Evolutionary conservation across 306 rosid species (phyloP).

Genomic region (Corylus avellana): DNA sequence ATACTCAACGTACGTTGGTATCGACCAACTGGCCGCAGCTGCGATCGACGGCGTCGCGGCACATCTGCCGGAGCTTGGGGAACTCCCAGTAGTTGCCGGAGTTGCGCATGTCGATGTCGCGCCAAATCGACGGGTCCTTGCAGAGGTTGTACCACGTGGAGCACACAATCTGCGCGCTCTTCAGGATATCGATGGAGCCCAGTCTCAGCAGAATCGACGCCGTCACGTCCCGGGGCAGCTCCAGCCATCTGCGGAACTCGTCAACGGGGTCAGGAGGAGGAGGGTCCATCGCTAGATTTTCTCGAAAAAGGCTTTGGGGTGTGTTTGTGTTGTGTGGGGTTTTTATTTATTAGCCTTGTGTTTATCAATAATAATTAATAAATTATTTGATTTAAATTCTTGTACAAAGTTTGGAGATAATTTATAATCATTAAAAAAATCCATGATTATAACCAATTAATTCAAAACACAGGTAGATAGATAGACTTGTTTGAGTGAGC

Average conservation of each 20-base stretch:
- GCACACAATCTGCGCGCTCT: constrained; percentile 49
- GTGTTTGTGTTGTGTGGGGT: too few relatives aligned
- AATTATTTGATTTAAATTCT: too few relatives aligned
- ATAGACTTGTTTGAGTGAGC: too few relatives aligned
- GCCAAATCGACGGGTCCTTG: constrained; percentile 57
- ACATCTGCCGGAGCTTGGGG: constrained; percentile 8
- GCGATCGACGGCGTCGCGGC: not conserved
- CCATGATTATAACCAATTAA: too few relatives aligned
- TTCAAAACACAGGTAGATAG: too few relatives aligned
- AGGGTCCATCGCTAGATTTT: not conserved
- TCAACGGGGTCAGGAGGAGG: not conserved
- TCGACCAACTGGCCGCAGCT: constrained; percentile 49
- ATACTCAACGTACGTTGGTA: constrained; percentile 40
- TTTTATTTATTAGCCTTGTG: too few relatives aligned
- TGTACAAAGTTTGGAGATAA: too few relatives aligned
- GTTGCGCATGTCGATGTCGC: constrained; percentile 46
- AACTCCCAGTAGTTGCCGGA: not conserved
- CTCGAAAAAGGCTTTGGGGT: too few relatives aligned
- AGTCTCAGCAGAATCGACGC: constrained; percentile 45
- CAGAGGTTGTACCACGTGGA: constrained; percentile 53
- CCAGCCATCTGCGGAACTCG: constrained; percentile 45
- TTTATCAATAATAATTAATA: too few relatives aligned
- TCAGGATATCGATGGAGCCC: constrained; percentile 39
- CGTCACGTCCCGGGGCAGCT: constrained; percentile 54
- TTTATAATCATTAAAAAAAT: too few relatives aligned